Evolutionary conservation across 2,329 filamentous ascomycete genomes (phyloP), one percentile per base, ranked within the genome.

Genomic region (Fusarium stilboides): DNA sequence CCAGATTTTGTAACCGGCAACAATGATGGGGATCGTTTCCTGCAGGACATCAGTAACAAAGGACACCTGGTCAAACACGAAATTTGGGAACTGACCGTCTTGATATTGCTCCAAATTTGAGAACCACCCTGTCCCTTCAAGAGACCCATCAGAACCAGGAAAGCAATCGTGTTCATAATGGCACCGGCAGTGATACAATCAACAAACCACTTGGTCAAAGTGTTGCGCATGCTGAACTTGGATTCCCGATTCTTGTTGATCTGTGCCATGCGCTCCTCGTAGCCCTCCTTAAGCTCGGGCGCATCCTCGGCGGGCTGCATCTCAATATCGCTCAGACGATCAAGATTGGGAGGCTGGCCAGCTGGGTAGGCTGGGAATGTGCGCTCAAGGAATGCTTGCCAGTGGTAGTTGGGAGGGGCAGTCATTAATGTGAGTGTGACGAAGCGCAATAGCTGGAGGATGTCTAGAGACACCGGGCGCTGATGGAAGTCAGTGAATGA

Each of bases 341-440:
- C 70, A 8, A 60, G 46, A 8, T 49, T 50, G 22, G 53, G 63
- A 4, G 28, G 54, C 33, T 46, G 12, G 5, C 39, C 31, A 0
- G 64, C n/a, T 13, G 71, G 76, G 66, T 82, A 81, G 1, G 84
- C 85, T 1, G 87, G 87, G 57, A 88, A 87, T 12, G 76, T 81
- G 22, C 80, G 78, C 75, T 89, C 87, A 31, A 89, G 81, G 31
- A 82, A 82, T 56, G 85, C 82, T 69, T 89, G 86, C 87, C 87
- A 89, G 57, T 86, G 77, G 70, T 86, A 88, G 66, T 87, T 88
- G 51, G 87, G 83, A 8, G 87, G 87, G 2, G 86, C 82, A 6
- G 84, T 84, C 42, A 89, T 76, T 57, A 89, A 75, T 4, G 86
- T 81, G 53, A 86, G 82, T 37, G 83, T 78, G 39, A 87, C 81